These are phyloP conservation scores for Agaricales sp. DNA, from an alignment of 1,284 basidiomycete genomes.

Conservation along the genomic window DNA sequence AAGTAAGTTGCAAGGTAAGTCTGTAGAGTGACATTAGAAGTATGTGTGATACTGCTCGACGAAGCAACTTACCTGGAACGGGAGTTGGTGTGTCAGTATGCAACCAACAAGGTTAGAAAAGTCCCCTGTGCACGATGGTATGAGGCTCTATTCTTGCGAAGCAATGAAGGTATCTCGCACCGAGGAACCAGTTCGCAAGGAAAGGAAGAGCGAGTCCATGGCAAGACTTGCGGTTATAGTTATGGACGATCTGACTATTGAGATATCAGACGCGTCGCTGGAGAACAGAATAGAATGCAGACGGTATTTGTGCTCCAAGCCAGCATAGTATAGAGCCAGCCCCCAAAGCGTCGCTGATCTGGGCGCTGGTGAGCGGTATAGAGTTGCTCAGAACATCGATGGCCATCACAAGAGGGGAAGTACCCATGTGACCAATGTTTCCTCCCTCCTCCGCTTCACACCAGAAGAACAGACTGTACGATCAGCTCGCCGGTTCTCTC, in stretches of 20 bases:
- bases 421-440: background rate
- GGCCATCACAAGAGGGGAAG: slow-evolving; percentile 2
- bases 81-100: slow-evolving; percentile 84
- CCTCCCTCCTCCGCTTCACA: slow-evolving; percentile 36
- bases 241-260: slow-evolving; percentile 69
- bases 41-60: slow-evolving; percentile 7
- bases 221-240: slow-evolving; percentile 62
- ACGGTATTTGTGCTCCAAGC: slow-evolving; percentile 90
- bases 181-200: slow-evolving; percentile 82
- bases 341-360: slow-evolving; percentile 50
- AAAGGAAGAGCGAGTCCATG: slow-evolving; percentile 87
- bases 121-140: slow-evolving; percentile 49
- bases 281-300: slow-evolving; percentile 25
- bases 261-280: slow-evolving; percentile 3
- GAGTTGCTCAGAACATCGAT: background rate
- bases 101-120: slow-evolving; percentile 86
- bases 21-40: slow-evolving; percentile 27
- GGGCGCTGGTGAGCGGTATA: slow-evolving; percentile 10
- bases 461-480: slow-evolving; percentile 63
- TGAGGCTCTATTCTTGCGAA: background rate
- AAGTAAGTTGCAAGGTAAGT: slow-evolving; percentile 87
- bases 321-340: slow-evolving; percentile 78
- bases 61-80: slow-evolving; percentile 67
- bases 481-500: slow-evolving; percentile 52
- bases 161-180: slow-evolving; percentile 35